Conservation (phyloP, 139 green algal species). For the Edaphochlamys debaryana region DNA sequence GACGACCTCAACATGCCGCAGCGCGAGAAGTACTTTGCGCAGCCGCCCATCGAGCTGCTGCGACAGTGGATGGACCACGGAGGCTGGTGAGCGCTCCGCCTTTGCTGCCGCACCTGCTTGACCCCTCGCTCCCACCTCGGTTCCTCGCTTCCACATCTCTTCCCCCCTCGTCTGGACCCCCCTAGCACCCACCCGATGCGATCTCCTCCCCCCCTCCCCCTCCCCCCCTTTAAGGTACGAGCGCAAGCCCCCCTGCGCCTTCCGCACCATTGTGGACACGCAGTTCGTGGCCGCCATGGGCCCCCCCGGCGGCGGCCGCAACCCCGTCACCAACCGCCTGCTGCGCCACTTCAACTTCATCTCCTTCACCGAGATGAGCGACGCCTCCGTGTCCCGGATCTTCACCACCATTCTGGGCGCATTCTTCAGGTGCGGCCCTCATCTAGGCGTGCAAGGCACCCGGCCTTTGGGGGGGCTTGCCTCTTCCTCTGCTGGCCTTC, state of each 20-base stretch:
- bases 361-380: slow-evolving; percentile 78
- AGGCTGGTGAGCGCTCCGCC: slow-evolving; percentile 73
- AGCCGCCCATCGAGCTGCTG: slow-evolving; percentile 88
- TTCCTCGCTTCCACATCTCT: background rate
- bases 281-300: slow-evolving; percentile 84
- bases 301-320: slow-evolving; percentile 79
- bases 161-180: background rate
- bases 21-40: slow-evolving; percentile 86
- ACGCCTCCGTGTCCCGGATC: slow-evolving; percentile 66
- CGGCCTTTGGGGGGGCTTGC: too few species aligned
- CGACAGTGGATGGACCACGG: slow-evolving; percentile 87
- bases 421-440: slow-evolving; percentile 47
- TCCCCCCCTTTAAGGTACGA: slow-evolving; percentile 69
- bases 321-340: slow-evolving; percentile 79
- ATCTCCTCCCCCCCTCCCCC: background rate
- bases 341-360: slow-evolving; percentile 78
- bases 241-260: slow-evolving; percentile 77
- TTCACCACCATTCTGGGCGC: slow-evolving; percentile 78
- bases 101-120: too few species aligned
- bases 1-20: slow-evolving; percentile 80
- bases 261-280: slow-evolving; percentile 75
- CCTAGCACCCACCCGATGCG: too few species aligned
- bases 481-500: too few species aligned
- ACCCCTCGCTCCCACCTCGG: background rate
- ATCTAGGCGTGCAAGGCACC: background rate